Base-by-base conservation (phyloP, 805 yeast genomes). In the Candida bentonensis region DNA sequence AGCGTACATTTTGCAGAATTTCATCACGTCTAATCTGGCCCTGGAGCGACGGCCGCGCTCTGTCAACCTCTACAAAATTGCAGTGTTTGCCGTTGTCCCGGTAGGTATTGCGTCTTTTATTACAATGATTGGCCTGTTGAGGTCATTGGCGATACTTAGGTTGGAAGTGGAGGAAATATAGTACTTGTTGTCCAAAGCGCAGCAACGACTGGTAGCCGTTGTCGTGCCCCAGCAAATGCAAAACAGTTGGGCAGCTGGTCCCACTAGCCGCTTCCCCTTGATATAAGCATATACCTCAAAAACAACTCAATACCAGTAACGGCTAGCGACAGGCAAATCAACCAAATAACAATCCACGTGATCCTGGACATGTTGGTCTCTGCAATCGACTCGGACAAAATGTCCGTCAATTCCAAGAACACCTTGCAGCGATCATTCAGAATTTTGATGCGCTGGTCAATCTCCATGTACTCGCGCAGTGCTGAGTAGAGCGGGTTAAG, bases 61-160 rank as follows among this genome's bases (percentile, higher is more conserved):
- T 27, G 83, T 88, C 47, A 94, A 89, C 59, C 69, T 88, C 45
- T 85, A 86, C 60, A 84, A 82, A 52, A 83, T 92, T 42, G 86
- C 83, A 0, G 96, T 89, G 1, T 89, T 85, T 65, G 96, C 97
- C 2, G 98, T 89, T 34, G 96, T 89, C n/a, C 98, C 98, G 0
- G 86, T 89, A 15, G 97, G 98, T 0, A 56, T 89, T 47, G 96
- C 97, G 3, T 84, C 96, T 53, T 89, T 92, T 55, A 63, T 88
- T 21, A 87, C 97, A 2, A 85, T 88, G 95, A 68, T 87, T 28
- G 92, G 88, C 0, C 64, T 89, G 30, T 64, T 89, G 15, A 65
- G 97, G 48, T 75, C 82, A 42, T 64, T 87, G 42, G 68, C 87
- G 51, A 83, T 87, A 22, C 68, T 86, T 43, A 71, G 95, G 46